Evolutionary conservation across 495 filamentous ascomycete species (phyloP), one percentile per base, ranked within the genome.

Genomic region (Cercophora scortea): DNA sequence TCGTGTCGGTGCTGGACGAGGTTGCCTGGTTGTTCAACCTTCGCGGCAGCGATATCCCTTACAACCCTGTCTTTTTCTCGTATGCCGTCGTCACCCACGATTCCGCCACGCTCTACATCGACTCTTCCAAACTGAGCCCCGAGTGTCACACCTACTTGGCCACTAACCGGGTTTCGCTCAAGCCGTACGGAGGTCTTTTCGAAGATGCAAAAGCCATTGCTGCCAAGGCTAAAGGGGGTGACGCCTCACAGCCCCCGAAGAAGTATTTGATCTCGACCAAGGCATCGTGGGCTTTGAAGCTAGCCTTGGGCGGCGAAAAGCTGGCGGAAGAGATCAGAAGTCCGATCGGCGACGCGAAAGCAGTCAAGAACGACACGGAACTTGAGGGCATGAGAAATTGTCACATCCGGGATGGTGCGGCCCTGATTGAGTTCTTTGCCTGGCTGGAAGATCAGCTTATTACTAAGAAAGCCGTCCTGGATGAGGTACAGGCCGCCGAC

Each of bases 1-100:
- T 99, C 55, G 79, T 99, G 41, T 96, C 89, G 13, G 91, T 95
- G 87, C 80, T 99, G 32, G 94, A 99, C 61, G 94, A 99, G 63
- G 86, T 97, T 61, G 94, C 94, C 33, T 99, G 94, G 94, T 75
- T 99, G 39, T 97, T 92, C 69, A 99, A 99, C 70, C 71, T 99
- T 42, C 83, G 94, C 65, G 94, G 94, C 64, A 95, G 76, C 69
- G 94, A 99, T 66, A 99, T 99, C 61, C 87, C 89, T 2, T 99
- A 95, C 72, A 99, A 99, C 62, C 94, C 94, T 0, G 94, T 99
- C 35, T 99, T 97, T 75, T 96, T 96, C 73, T 94, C 94, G 25
- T 99, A 96, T 64, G 90, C 90, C 40, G 77, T 94, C 41, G 76
- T 99, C 48, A 97, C 94, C 5, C 83, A 85, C 3, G 85, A 84